Conservation (phyloP, 2,329 filamentous ascomycete genomes). For the Dothideomycetes sp. region DNA sequence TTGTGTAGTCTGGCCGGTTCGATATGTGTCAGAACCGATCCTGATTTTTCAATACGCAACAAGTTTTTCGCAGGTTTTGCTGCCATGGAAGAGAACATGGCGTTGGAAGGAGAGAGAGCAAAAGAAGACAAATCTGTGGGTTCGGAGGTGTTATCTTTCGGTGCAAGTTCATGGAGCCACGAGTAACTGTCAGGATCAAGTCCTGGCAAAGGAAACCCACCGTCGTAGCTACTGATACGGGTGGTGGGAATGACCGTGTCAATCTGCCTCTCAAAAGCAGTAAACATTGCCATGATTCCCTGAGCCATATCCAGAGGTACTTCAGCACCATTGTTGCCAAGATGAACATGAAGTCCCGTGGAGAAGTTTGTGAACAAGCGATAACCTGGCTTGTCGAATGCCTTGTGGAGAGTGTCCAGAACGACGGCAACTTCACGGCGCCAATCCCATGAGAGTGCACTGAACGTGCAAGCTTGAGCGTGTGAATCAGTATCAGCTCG, state of each 20-base stretch:
- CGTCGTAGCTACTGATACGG: background rate
- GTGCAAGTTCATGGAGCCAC: too few relatives aligned
- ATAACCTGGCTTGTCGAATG: background rate
- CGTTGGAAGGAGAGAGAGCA: too few relatives aligned
- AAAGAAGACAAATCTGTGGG: too few relatives aligned
- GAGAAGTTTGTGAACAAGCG: background rate
- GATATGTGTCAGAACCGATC: too few relatives aligned
- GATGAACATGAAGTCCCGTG: slow-evolving; percentile 1
- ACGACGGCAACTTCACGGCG: background rate
- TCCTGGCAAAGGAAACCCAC: too few relatives aligned
- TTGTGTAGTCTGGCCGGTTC: too few relatives aligned
- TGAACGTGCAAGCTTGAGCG: background rate
- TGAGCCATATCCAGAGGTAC: background rate
- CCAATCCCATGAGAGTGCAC: slow-evolving; percentile 1
- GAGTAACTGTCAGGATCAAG: too few relatives aligned
- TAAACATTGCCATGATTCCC: slow-evolving; percentile 2
- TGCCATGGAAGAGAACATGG: too few relatives aligned
- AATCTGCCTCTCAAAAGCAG: background rate
- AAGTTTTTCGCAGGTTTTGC: too few relatives aligned
- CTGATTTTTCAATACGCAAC: too few relatives aligned
- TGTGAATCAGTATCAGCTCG: background rate
- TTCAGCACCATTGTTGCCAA: background rate
- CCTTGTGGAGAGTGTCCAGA: background rate
- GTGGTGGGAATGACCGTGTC: background rate
- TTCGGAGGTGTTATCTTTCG: too few relatives aligned